phyloP scores from a whole-genome alignment of 139 green algal species.

The Choricystis sp. region DNA sequence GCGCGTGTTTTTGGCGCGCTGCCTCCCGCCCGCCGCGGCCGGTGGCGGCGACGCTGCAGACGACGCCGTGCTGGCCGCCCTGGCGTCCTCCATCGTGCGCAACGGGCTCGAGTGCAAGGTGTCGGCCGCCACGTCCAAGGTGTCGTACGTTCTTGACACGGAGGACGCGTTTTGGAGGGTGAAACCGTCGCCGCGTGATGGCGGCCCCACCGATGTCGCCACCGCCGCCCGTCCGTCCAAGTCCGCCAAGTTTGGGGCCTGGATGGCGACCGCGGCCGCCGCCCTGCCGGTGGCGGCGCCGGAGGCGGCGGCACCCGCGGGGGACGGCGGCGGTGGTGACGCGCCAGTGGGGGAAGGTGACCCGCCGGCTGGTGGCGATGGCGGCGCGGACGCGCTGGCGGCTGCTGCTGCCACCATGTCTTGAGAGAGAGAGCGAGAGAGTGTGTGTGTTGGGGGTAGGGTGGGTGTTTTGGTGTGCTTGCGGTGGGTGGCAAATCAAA shows the following conservation, averaged over 20 bases:
- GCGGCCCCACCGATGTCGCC: no score
- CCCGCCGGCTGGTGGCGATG: conserved; percentile 9
- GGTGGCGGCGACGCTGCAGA: background rate
- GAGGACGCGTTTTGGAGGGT: conserved; percentile 67
- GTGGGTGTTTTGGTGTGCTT: no score
- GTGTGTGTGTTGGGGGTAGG: no score
- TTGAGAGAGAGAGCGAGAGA: no score
- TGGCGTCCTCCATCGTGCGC: conserved; percentile 16
- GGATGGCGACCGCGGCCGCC: no score
- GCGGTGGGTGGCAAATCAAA: no score
- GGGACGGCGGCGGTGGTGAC: background rate
- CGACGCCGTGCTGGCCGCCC: conserved; percentile 5
- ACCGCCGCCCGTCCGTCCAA: no score
- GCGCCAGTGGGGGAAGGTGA: conserved; percentile 9
- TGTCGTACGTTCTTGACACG: conserved; percentile 91
- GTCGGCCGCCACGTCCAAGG: conserved; percentile 14
- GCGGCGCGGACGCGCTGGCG: background rate
- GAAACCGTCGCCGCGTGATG: no score
- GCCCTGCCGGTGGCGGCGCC: no score
- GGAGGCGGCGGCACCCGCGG: conserved; percentile 9
- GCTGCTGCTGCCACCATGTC: no score
- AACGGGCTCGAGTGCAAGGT: conserved; percentile 94
- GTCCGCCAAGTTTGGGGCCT: no score
- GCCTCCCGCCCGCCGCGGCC: conserved; percentile 13
- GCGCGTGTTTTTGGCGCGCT: conserved; percentile 33